phyloP scores from a whole-genome alignment of 2,329 filamentous ascomycete genomes.

The Pseudogymnoascus sp. region DNA sequence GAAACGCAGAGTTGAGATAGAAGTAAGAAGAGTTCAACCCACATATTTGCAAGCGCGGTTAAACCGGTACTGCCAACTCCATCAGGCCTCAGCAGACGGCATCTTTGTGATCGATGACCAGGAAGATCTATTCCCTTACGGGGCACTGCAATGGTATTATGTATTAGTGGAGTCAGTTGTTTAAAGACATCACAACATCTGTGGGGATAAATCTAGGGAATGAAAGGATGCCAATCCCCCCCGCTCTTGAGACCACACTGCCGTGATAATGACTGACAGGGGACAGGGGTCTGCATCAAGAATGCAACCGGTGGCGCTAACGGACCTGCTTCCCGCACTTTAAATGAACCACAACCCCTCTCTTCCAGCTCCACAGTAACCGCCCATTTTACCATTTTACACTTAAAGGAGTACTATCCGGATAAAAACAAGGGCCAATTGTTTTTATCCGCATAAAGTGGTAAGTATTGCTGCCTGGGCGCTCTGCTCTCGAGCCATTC shows the following conservation, averaged over 20 bases:
- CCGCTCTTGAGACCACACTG: neutral
- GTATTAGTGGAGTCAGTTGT: neutral
- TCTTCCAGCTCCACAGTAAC: neutral
- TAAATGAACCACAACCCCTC: conserved; percentile 7
- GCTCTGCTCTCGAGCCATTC: neutral
- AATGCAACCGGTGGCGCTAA: conserved; percentile 7
- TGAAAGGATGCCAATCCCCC: neutral
- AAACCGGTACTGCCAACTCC: neutral
- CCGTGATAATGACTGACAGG: neutral
- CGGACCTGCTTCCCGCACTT: conserved; percentile 7
- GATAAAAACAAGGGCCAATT: neutral
- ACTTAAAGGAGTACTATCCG: conserved; percentile 2
- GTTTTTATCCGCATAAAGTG: neutral
- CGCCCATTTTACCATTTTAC: neutral
- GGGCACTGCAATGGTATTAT: neutral
- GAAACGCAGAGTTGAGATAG: neutral
- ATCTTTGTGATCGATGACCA: neutral
- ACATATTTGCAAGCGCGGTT: neutral
- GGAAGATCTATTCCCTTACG: neutral
- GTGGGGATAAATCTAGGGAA: neutral
- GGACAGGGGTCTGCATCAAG: neutral
- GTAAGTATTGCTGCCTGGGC: neutral
- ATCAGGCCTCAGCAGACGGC: neutral
- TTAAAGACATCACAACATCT: neutral
- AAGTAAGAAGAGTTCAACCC: neutral